Evolutionary conservation across 2,329 filamentous ascomycete genomes (phyloP), one percentile per base, ranked within the genome.

Genomic region (Xylariaceae sp.): DNA sequence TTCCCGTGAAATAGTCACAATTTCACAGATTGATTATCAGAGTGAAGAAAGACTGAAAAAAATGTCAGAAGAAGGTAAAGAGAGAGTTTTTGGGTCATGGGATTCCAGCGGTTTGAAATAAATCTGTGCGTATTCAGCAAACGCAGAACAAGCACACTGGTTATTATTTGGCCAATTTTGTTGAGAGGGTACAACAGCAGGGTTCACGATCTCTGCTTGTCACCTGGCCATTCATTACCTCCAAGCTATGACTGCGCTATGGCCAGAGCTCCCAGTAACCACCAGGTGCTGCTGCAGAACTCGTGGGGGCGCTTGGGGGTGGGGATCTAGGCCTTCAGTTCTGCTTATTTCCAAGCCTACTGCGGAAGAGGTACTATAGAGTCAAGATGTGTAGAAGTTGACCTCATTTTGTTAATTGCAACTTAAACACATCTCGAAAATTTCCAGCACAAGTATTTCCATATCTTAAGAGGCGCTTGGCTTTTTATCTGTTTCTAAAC

Each of bases 161-260:
- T 38, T 27, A 20, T 22, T 21, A 11, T 42, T 22, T 35, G 40
- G 33, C 20, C 17, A n/a, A 21, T 25, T 21, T 38, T 38, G 42
- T 40, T 20, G 37, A 21, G 10, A 5, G n/a, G 16, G 25, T 17
- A 16, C 27, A 42, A 45, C 45, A 42, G 41, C 42, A 12, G 25
- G 51, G 38, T 52, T 52, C 52, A 50, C 49, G 39, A 52, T 52
- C 52, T 54, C 44, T 54, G 49, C 44, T 44, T 22, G 46, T 52
- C 49, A n/a, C n/a, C n/a, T n/a, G n/a, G n/a, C n/a, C n/a, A n/a
- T 46, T 40, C 41, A 52, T 54, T 46, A 52, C 52, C 51, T 50
- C 25, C 37, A 37, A 40, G 52, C 52, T 44, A 20, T 46, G 52
- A 48, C 40, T 8, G 23, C 37, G 20, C 22, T 40, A 41, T 42